Conservation (phyloP, 306 rosid species). For the Carpinus viminea region DNA sequence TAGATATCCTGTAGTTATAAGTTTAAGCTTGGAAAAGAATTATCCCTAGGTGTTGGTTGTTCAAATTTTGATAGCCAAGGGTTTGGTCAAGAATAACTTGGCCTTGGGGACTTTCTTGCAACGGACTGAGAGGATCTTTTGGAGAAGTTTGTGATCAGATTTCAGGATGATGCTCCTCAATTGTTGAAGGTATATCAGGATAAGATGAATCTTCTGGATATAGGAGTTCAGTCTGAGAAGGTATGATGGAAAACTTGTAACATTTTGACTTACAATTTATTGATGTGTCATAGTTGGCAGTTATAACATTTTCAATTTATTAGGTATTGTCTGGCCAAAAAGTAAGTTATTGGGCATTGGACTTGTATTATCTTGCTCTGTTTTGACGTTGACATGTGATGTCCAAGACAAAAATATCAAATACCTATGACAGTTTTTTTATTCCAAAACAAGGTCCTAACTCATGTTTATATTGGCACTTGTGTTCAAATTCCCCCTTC, state of each 20-base stretch:
- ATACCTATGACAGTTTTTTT: background rate
- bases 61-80: conserved; percentile 24
- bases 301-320: background rate
- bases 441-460: background rate
- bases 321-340: background rate
- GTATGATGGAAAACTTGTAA: background rate
- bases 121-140: background rate
- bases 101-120: background rate
- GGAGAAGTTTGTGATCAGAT: conserved; percentile 18
- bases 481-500: too few species aligned
- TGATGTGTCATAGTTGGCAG: background rate
- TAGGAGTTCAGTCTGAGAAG: background rate
- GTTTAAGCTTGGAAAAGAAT: conserved; percentile 35
- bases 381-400: background rate
- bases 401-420: background rate
- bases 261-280: background rate
- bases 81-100: conserved; percentile 21
- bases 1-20: background rate
- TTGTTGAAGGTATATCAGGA: conserved; percentile 11
- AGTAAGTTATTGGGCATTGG: background rate
- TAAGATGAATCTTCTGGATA: background rate
- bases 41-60: conserved; percentile 46
- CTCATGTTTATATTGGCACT: too few species aligned
- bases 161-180: conserved; percentile 1
- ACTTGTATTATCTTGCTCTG: background rate